These are phyloP conservation scores for Geranium brycei DNA, from an alignment of 345 rosid species.

Conservation along the genomic window DNA sequence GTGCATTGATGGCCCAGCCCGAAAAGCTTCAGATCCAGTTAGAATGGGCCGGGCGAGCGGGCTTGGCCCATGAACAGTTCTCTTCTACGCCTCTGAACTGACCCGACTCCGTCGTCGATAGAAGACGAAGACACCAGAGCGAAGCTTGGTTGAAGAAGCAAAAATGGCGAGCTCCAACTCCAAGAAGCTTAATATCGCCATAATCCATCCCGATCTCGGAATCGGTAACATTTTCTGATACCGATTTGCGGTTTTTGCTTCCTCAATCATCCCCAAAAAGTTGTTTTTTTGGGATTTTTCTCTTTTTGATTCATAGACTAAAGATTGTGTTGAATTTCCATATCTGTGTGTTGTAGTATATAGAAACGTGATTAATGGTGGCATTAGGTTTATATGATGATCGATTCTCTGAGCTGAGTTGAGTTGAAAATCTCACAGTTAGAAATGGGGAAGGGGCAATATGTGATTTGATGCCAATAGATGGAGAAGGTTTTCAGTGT, in stretches of 20 bases:
- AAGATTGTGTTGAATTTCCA: neutral
- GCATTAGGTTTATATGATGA: neutral
- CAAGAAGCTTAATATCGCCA: slow-evolving; percentile 50
- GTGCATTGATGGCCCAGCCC: too few species aligned
- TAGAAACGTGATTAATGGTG: neutral
- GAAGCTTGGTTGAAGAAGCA: neutral
- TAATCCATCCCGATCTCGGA: slow-evolving; percentile 84
- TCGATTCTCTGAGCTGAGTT: neutral
- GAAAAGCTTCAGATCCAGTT: too few species aligned
- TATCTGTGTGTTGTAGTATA: neutral
- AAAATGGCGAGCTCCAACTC: slow-evolving; percentile 37
- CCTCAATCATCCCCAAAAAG: neutral
- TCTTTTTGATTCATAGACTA: neutral
- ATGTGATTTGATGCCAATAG: neutral
- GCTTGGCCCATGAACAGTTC: too few species aligned
- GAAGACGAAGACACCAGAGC: neutral
- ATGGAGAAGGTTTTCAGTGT: too few species aligned
- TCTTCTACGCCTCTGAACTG: too few species aligned
- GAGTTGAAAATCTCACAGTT: neutral
- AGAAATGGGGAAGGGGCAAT: neutral
- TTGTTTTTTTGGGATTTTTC: neutral
- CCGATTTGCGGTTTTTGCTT: neutral
- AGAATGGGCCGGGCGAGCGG: too few species aligned
- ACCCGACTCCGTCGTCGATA: neutral
- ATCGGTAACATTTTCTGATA: slow-evolving; percentile 34